These are phyloP conservation scores for Cystobasidium ongulense DNA, from an alignment of 768 basidiomycete species.

Conservation along the genomic window DNA sequence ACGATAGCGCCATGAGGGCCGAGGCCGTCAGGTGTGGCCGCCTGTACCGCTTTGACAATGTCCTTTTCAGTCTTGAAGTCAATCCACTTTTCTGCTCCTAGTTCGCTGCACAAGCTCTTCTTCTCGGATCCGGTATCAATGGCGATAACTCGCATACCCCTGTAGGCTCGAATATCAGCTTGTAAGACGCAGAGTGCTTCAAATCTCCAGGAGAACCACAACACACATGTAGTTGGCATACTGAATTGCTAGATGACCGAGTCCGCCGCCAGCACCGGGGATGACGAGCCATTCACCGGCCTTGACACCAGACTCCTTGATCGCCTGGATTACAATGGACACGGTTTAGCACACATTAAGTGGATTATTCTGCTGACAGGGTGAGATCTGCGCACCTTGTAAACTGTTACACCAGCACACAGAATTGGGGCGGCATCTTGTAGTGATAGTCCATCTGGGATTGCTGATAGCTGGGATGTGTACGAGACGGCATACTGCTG, in stretches of 20 bases:
- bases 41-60: conserved; percentile 59
- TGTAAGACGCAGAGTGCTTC: too few species aligned
- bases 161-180: conserved; percentile 61
- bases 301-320: conserved; percentile 61
- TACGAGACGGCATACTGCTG: conserved; percentile 50
- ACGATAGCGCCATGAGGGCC: conserved; percentile 59
- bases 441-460: conserved; percentile 56
- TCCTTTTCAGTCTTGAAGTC: conserved; percentile 66
- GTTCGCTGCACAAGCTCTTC: conserved; percentile 46
- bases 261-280: conserved; percentile 43
- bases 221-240: conserved; percentile 53
- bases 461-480: conserved; percentile 67
- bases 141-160: conserved; percentile 72
- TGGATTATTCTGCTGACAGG: neutral
- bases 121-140: conserved; percentile 68
- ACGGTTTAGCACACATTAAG: too few species aligned
- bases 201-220: too few species aligned
- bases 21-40: conserved; percentile 53
- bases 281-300: conserved; percentile 69
- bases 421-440: conserved; percentile 64
- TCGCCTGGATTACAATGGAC: conserved; percentile 48
- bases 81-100: conserved; percentile 48
- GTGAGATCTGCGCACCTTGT: too few species aligned
- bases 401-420: conserved; percentile 50
- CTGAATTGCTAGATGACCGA: conserved; percentile 59